phyloP scores from a whole-genome alignment of 2,329 filamentous ascomycete genomes.

The Alternaria gansuensis region DNA sequence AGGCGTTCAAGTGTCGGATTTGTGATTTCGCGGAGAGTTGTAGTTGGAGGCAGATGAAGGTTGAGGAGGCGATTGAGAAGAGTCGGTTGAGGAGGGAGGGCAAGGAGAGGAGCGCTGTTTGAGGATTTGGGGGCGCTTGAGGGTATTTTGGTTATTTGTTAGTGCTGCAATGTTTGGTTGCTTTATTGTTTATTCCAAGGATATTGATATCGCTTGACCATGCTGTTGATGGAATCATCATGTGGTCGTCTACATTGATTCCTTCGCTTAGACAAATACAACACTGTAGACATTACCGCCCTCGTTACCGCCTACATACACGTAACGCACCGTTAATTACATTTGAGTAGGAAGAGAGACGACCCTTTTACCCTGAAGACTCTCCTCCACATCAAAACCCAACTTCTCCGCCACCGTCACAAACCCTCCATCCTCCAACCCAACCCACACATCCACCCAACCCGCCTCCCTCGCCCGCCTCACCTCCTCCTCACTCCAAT shows the following conservation, averaged over 20 bases:
- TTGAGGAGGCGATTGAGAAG: conserved; percentile 65
- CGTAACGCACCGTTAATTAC: too few relatives aligned
- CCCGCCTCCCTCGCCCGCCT: conserved; percentile 62
- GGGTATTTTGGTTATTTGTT: not conserved
- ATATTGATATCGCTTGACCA: too few relatives aligned
- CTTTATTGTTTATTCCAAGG: too few relatives aligned
- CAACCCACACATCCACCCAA: conserved; percentile 69
- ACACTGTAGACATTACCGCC: too few relatives aligned
- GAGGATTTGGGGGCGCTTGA: not conserved
- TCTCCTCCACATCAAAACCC: conserved; percentile 33
- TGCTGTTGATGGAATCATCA: too few relatives aligned
- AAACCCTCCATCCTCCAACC: conserved; percentile 58
- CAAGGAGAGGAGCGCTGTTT: conserved; percentile 42
- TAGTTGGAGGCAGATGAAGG: conserved; percentile 76
- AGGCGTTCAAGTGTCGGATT: conserved; percentile 85
- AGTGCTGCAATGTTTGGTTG: too few relatives aligned
- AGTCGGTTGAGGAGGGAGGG: conserved; percentile 34
- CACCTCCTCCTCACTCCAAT: conserved; percentile 62
- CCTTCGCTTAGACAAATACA: too few relatives aligned
- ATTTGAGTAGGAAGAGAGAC: conserved; percentile 19
- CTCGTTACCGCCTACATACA: too few relatives aligned
- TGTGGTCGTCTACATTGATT: too few relatives aligned
- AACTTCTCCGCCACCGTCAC: conserved; percentile 55
- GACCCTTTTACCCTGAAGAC: conserved; percentile 15
- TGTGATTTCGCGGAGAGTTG: conserved; percentile 86